Evolutionary conservation across 352 stramenopile genomes (phyloP), one percentile per base, ranked within the genome.

Genomic region (Globisporangium uncinulatum): DNA sequence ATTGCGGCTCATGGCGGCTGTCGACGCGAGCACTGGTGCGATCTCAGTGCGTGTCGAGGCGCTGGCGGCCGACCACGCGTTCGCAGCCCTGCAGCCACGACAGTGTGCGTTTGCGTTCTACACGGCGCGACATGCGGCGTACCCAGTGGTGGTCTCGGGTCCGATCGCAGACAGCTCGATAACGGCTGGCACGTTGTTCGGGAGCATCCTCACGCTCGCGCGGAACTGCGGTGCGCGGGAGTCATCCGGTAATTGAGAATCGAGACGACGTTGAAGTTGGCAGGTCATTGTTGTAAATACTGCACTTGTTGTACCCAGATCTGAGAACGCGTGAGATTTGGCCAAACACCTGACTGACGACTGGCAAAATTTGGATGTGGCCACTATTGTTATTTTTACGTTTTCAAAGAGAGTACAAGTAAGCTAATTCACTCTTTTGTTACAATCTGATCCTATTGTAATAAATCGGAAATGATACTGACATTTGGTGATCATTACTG

Each of bases 21-120:
- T 89, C 8, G 70, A 88, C 47, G 81, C 74, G 0, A 44, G 52
- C 42, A 74, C 37, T 17, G 71, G 74, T 51, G 70, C 70, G 37
- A 86, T 88, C 32, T 69, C 66, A 14, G 74, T 90, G 34, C 63
- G 63, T 3, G 70, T 91, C 36, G 69, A 86, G 56, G 61, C 67
- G 9, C 52, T 89, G 29, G 34, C 58, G 0, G 48, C 51, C 1
- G 61, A 68, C 47, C 81, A 92, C 54, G 67, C 75, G 19, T 87
- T 94, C 51, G 71, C 79, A 15, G 62, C 74, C 48, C 74, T 94
- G 44, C 70, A 86, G 61, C 67, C 74, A n/a, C 67, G 68, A 48
- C 83, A 94, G 54, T 79, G 80, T 47, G 83, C 69, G 47, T 87
- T 94, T 54, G 79, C 81, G 48, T 90, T 91, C 62, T 85, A 92